These are phyloP conservation scores for Dryas integrifolia DNA, from an alignment of 331 rosid species.

Conservation along the genomic window DNA sequence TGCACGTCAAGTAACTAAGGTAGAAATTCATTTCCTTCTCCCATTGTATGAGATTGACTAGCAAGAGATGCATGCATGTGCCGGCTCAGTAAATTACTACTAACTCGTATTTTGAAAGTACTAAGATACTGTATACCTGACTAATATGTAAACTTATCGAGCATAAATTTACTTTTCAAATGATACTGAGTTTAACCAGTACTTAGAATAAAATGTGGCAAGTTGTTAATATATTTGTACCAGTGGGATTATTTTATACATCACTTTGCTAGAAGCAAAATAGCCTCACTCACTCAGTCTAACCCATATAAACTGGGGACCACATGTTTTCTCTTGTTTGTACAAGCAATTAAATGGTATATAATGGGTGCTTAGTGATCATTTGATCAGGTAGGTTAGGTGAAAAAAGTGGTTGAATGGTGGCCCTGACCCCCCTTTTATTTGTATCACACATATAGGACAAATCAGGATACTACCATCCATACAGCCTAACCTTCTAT, in stretches of 20 bases:
- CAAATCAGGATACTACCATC: constrained; percentile 30
- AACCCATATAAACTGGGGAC: constrained; percentile 13
- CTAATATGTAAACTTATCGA: not conserved
- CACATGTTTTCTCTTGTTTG: constrained; percentile 15
- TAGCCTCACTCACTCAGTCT: not conserved
- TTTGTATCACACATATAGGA: constrained; percentile 42
- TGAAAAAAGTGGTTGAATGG: constrained; percentile 36
- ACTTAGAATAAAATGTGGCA: constrained; percentile 11
- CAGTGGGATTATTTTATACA: constrained; percentile 16
- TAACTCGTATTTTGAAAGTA: not conserved
- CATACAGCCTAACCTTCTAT: constrained; percentile 24
- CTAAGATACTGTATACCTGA: not conserved
- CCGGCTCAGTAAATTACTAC: not conserved
- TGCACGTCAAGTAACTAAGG: constrained; percentile 67
- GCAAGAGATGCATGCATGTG: constrained; percentile 10
- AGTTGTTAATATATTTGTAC: constrained; percentile 11
- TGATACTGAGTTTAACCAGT: not conserved
- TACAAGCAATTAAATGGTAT: constrained; percentile 21
- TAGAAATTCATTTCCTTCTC: constrained; percentile 38
- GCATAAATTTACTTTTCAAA: not conserved
- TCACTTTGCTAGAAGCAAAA: constrained; percentile 19
- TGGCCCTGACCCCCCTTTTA: constrained; percentile 29
- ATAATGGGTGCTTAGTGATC: constrained; percentile 22
- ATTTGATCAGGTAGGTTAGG: constrained; percentile 33
- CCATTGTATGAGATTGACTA: constrained; percentile 6